Conservation (phyloP, 2,329 filamentous ascomycete genomes). For the Alternaria tenuissima region DNA sequence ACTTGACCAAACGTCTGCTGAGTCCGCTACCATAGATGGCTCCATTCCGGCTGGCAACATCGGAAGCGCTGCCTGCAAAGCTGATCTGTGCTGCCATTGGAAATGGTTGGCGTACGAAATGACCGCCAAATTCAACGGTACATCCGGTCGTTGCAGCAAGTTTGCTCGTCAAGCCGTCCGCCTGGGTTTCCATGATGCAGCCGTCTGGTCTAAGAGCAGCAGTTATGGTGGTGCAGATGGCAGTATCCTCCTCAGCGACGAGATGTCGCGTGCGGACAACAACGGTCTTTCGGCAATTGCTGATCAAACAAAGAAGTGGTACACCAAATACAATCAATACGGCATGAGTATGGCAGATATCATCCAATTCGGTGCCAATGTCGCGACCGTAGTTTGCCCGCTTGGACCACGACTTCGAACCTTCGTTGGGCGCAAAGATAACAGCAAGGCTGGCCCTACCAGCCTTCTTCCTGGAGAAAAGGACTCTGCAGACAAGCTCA, state of each 20-base stretch:
- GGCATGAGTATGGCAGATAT: conserved; percentile 51
- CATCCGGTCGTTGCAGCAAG: conserved; percentile 45
- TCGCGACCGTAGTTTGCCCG: conserved; percentile 51
- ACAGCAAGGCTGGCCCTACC: conserved; percentile 42
- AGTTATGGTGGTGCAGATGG: conserved; percentile 45
- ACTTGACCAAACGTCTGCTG: conserved; percentile 34
- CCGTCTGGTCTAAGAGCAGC: conserved; percentile 40
- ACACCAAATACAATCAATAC: conserved; percentile 45
- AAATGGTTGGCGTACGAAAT: conserved; percentile 48
- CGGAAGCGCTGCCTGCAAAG: conserved; percentile 44
- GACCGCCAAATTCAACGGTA: conserved; percentile 45
- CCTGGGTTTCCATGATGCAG: conserved; percentile 47
- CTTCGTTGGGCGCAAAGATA: conserved; percentile 52
- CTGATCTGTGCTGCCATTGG: conserved; percentile 48
- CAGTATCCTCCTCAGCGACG: conserved; percentile 43
- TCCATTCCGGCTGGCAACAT: conserved; percentile 40
- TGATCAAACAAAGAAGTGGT: conserved; percentile 42
- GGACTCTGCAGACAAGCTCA: conserved; percentile 44
- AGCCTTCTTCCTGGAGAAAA: conserved; percentile 46
- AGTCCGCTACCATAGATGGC: conserved; percentile 30
- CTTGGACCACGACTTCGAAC: conserved; percentile 50
- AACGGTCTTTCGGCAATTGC: conserved; percentile 39
- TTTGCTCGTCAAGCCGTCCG: conserved; percentile 45
- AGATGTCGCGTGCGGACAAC: conserved; percentile 40
- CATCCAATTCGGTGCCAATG: conserved; percentile 50